Percentiles rank a stretch among this genome's conserved stretches.
These are phyloP conservation scores for Phytophthora sp. DNA, from an alignment of 352 stramenopile genomes.

Conservation along the genomic window DNA sequence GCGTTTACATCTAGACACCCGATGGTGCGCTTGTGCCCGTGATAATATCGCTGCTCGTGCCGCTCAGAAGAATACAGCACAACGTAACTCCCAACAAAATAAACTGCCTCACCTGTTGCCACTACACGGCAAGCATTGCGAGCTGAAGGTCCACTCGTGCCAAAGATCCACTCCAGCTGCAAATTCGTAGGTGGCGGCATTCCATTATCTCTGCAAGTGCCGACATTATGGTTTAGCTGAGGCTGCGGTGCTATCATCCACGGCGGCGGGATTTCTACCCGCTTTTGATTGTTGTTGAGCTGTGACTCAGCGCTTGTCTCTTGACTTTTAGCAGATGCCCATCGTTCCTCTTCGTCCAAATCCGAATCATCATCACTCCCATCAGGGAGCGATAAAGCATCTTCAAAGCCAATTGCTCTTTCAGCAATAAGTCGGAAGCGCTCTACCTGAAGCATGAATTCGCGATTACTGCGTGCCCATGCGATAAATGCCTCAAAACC, in stretches of 20 bases:
- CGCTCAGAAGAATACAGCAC: conserved; percentile 67
- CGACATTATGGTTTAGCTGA: background rate
- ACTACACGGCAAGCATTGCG: conserved; percentile 63
- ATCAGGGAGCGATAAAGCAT: conserved; percentile 65
- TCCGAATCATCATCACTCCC: conserved; percentile 82
- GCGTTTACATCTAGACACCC: conserved; percentile 68
- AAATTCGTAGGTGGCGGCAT: conserved; percentile 70
- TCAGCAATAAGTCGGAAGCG: conserved; percentile 76
- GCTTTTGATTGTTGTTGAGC: conserved; percentile 5
- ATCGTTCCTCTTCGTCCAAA: conserved; percentile 53
- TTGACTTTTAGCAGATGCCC: background rate
- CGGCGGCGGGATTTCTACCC: conserved; percentile 30
- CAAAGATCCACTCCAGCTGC: conserved; percentile 80
- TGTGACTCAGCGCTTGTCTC: background rate
- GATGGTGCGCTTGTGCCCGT: conserved; percentile 63
- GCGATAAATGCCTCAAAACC: conserved; percentile 83
- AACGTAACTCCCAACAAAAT: conserved; percentile 77
- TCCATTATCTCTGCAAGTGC: conserved; percentile 8
- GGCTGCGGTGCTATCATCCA: conserved; percentile 56
- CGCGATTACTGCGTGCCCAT: conserved; percentile 83
- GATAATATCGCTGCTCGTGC: conserved; percentile 80
- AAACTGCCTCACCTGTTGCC: conserved; percentile 64
- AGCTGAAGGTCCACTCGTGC: conserved; percentile 48
- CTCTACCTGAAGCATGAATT: conserved; percentile 88
- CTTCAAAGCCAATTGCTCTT: conserved; percentile 68